Evolutionary conservation across 164 flowering plant genomes (phyloP), one percentile per base, ranked within the genome.

Genomic region (Kalanchoe fedtschenkoi): DNA sequence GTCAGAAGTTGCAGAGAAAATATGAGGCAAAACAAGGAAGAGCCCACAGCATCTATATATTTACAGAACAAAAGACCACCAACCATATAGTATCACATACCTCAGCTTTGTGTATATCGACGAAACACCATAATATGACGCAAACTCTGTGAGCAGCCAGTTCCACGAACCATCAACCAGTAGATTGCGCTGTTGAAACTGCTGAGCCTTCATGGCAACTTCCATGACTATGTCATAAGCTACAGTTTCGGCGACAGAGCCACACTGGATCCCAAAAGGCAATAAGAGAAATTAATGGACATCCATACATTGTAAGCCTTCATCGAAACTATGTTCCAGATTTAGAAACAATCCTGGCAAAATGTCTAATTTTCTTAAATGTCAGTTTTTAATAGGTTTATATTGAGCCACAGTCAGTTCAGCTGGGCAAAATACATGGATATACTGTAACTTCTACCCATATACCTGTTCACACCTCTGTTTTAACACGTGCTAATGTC

Each of bases 231-330:
- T 68, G 74, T 91, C 98, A 80, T 91, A 91, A 47, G 98, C 98
- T 34, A 89, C 92, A 57, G 98, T 89, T 75, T 91, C 98, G 35
- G 96, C 98, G 58, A 91, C 89, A 57, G 96, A 81, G 44, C 98
- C 96, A 71, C 88, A 91, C 98, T 91, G 26, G 56, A 64, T 70
- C 75, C 72, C 64, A 69, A 69, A 64, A 17, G 43, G 44, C 63
- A 17, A 15, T 30, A 34, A n/a, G 5, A 7, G 9, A 1, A 44
- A n/a, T 19, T 44, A 44, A 2, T n/a, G 19, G 51, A 7, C 7
- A 44, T 6, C 26, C 24, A 44, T 44, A 19, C 4, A 44, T 5
- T 19, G 51, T 6, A 44, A 44, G 24, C 51, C 26, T 44, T 44
- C n/a, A 22, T 44, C 7, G 21, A 19, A 44, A 44, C 5, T n/a